phyloP scores from a whole-genome alignment of 2,329 filamentous ascomycete species.

The Rhinocladiella mackenziei region DNA sequence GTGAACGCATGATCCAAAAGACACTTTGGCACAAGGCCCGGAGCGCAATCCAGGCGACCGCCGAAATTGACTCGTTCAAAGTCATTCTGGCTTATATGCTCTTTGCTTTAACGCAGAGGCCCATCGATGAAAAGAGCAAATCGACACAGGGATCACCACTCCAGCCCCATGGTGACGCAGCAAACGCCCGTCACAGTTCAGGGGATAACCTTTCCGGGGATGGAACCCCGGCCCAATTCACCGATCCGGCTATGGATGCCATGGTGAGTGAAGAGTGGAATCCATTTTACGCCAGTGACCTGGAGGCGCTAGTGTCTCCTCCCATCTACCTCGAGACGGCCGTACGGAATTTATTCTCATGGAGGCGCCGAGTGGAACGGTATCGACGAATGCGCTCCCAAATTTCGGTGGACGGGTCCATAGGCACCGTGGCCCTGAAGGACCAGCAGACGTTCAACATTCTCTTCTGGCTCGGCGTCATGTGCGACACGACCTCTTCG shows the following conservation, averaged over 20 bases:
- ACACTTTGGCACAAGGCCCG: constrained; percentile 43
- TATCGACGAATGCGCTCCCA: constrained; percentile 10
- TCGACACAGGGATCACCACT: neutral
- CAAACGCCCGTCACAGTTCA: too few species aligned
- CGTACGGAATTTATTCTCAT: constrained; percentile 22
- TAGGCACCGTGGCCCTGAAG: constrained; percentile 24
- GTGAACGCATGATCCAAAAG: constrained; percentile 37
- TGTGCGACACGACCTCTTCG: constrained; percentile 57
- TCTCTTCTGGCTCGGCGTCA: constrained; percentile 57
- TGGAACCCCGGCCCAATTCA: neutral
- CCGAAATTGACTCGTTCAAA: constrained; percentile 44
- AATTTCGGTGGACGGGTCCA: neutral
- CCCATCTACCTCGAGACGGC: constrained; percentile 22
- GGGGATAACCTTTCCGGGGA: too few species aligned
- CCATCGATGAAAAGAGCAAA: constrained; percentile 29
- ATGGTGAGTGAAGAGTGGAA: constrained; percentile 16
- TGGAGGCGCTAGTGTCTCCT: constrained; percentile 15
- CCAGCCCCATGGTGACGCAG: neutral
- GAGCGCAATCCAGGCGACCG: constrained; percentile 37
- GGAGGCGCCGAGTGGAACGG: constrained; percentile 18
- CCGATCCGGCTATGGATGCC: constrained; percentile 1
- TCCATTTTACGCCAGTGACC: constrained; percentile 15
- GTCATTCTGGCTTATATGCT: constrained; percentile 45
- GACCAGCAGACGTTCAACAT: constrained; percentile 50
- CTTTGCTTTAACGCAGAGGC: constrained; percentile 45